Evolutionary conservation across 495 filamentous ascomycete genomes (phyloP), one percentile per base, ranked within the genome.

Genomic region (Antarctomyces pellizariae): DNA sequence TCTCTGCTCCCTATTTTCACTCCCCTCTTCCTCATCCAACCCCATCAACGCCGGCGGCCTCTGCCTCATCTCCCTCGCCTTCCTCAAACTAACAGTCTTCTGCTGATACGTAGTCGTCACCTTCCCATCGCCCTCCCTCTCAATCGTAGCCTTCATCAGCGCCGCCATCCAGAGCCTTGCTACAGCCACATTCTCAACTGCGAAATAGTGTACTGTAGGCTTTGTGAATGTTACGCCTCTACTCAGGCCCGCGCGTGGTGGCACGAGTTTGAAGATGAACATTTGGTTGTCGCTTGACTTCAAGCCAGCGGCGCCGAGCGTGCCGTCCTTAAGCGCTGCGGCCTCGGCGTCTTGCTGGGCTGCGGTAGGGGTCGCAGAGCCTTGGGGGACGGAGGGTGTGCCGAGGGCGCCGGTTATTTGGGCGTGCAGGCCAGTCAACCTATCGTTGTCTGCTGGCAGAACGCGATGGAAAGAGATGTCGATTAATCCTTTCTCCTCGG

Each of bases 241-340:
- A 1, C 77, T 73, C 13, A 84, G 63, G n/a, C 80, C 80, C 11
- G 65, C 61, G 31, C 80, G 76, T 2, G 89, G 89, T 1, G 89
- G 86, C 5, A 91, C 71, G 12, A 99, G 71, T 49, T 95, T 99
- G 64, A 99, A 99, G 43, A 92, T 93, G 56, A 99, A 99, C 43
- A 79, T 71, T 0, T 61, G 47, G 29, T 67, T 67, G 31, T 52
- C 36, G 17, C 54, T 47, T 36, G 22, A 18, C 23, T 36, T 45
- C n/a, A n/a, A n/a, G n/a, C n/a, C n/a, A n/a, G n/a, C n/a, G n/a
- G n/a, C n/a, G 25, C 29, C 36, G 11, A 38, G 22, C 5, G 35
- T 36, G 22, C 30, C 46, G 35, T 22, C 43, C 28, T 44, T 56
- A 30, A 54, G 45, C 4, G 48, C 48, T 11, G 52, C 48, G 5